These are phyloP conservation scores for Fraxinus americana DNA, from an alignment of 257 asterid species.

Conservation along the genomic window DNA sequence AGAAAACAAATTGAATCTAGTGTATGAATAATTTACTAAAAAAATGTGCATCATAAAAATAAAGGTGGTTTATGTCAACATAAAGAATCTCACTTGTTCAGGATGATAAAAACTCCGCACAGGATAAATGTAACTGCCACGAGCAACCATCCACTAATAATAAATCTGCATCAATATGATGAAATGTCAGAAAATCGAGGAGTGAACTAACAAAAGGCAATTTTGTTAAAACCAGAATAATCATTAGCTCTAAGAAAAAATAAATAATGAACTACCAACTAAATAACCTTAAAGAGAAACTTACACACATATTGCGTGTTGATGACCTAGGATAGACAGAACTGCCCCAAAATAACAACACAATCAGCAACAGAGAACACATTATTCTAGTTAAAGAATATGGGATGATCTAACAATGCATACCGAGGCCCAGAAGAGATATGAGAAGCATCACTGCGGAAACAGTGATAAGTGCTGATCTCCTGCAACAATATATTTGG, in stretches of 20 bases:
- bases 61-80: background rate
- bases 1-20: background rate
- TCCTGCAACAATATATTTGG: slow-evolving; percentile 47
- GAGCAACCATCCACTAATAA: slow-evolving; percentile 90
- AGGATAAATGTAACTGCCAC: slow-evolving; percentile 84
- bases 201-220: background rate
- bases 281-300: slow-evolving; percentile 23
- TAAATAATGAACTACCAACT: background rate
- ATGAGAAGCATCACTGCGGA: slow-evolving; percentile 82
- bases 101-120: slow-evolving; percentile 79
- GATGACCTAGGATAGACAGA: slow-evolving; percentile 78
- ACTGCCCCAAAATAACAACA: slow-evolving; percentile 41
- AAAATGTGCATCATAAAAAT: background rate
- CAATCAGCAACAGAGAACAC: slow-evolving; percentile 21
- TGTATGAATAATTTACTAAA: background rate
- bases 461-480: slow-evolving; percentile 64
- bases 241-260: background rate
- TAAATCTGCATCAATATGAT: slow-evolving; percentile 61
- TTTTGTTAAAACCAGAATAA: background rate
- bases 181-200: slow-evolving; percentile 20
- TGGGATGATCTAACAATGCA: slow-evolving; percentile 23
- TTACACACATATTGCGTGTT: slow-evolving; percentile 74
- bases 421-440: slow-evolving; percentile 89
- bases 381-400: slow-evolving; percentile 1
- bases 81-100: slow-evolving; percentile 63